Base-by-base conservation (phyloP, 305 asterid genomes). In the Stenogyne calaminthoides region DNA sequence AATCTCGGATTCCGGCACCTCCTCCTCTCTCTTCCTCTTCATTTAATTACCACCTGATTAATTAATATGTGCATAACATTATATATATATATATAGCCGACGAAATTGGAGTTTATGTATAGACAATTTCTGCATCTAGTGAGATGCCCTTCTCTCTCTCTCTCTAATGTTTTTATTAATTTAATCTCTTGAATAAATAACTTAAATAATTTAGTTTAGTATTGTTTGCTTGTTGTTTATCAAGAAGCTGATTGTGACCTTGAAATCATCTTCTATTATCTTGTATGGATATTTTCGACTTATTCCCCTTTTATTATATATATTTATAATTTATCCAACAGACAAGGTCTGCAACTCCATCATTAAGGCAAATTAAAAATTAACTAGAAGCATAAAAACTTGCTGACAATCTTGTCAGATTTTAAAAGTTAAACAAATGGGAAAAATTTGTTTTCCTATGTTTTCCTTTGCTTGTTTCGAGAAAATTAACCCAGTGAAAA, bases 1-100 rank as follows among this genome's bases (percentile, higher is more conserved):
- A 70, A 93, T 79, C 83, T 89, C 97, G 9, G 95, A 79, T 0
- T 88, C 71, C 71, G 66, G 85, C 75, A 46, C 56, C 85, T 83
- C 91, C 70, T 20, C 64, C 74, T 85, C 96, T 80, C 94, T 82
- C 80, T 72, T 72, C 49, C 96, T 85, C 85, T 93, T 86, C 98
- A 93, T 92, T 37, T 32, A 4, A 32, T 0, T 32, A 32, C 7
- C 36, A 32, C 36, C 36, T 32, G 36, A 32, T 32, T 32, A 32
- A 32, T 32, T 32, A 32, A 16, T 54, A 66, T 32, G 14, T 32
- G 14, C 54, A 16, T 25, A n/a, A 7, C 7, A 22, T 29, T 16
- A 7, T 32, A 34, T 47, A n/a, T 11, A 34, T 42, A 5, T 67
- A 39, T 20, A 39, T 54, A 3, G 61, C n/a, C 70, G 55, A 55